Evolutionary conservation across 2,329 filamentous ascomycete species (phyloP).

Genomic region (Sporothrix luriei): DNA sequence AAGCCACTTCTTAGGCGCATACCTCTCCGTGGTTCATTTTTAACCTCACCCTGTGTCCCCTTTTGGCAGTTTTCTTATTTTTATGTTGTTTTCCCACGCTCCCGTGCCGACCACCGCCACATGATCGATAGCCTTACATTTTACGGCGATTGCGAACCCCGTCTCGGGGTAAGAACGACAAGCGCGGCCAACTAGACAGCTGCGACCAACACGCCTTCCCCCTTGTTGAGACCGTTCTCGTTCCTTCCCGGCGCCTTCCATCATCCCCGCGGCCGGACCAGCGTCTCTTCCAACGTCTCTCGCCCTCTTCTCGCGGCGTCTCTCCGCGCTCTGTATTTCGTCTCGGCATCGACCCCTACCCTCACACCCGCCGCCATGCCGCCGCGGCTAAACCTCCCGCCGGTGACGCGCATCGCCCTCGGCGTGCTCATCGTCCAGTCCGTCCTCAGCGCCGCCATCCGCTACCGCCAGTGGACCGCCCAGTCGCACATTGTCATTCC

Average conservation of each 20-base stretch:
- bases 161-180: neutral
- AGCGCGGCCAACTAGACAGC: neutral
- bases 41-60: slow-evolving; percentile 17
- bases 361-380: slow-evolving; percentile 58
- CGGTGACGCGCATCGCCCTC: slow-evolving; percentile 82
- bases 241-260: neutral
- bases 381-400: slow-evolving; percentile 85
- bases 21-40: slow-evolving; percentile 9
- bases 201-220: neutral
- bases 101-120: neutral
- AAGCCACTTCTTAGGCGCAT: slow-evolving; percentile 24
- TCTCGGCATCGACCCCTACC: neutral
- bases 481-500: slow-evolving; percentile 72
- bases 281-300: neutral
- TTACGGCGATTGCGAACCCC: neutral
- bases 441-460: slow-evolving; percentile 76
- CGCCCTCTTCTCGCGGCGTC: neutral
- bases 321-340: neutral
- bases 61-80: slow-evolving; percentile 2
- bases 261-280: neutral
- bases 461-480: slow-evolving; percentile 68
- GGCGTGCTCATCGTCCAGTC: slow-evolving; percentile 75
- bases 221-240: no score
- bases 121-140: neutral
- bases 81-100: neutral